Evolutionary conservation across 1,284 basidiomycete genomes (phyloP).

Genomic region (Phellinidium pouzarii): DNA sequence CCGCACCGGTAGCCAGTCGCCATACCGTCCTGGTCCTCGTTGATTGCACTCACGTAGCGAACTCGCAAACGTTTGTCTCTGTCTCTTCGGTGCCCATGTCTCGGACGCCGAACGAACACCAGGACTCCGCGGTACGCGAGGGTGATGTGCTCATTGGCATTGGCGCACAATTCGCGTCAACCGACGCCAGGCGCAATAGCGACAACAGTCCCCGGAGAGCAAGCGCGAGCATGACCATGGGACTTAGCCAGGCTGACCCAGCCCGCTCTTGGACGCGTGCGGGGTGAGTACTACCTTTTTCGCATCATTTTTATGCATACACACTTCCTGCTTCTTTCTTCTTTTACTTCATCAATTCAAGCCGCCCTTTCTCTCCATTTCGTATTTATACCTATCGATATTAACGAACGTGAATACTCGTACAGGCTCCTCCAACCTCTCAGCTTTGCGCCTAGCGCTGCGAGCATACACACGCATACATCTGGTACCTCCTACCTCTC

Average conservation of each 20-base stretch:
- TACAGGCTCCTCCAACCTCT: background rate
- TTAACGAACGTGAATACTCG: background rate
- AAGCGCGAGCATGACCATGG: conserved; percentile 4
- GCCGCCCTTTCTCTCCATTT: background rate
- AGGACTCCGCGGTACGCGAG: background rate
- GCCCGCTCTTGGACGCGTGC: conserved; percentile 15
- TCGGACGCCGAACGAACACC: background rate
- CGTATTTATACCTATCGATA: background rate
- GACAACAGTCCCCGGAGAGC: conserved; percentile 1
- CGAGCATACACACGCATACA: conserved; percentile 3
- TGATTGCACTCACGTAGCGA: too few relatives aligned
- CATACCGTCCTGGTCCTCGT: too few relatives aligned
- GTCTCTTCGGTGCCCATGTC: too few relatives aligned
- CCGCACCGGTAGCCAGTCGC: too few relatives aligned
- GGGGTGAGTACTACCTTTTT: conserved; percentile 11
- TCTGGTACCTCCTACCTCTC: background rate
- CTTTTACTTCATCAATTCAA: background rate
- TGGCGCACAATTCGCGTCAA: conserved; percentile 11
- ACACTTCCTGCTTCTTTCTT: background rate
- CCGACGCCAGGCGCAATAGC: conserved; percentile 4
- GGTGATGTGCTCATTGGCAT: background rate
- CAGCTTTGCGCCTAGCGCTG: conserved; percentile 3
- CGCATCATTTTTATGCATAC: background rate
- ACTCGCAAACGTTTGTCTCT: too few relatives aligned
- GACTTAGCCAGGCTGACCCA: conserved; percentile 5